Evolutionary conservation across 2,329 filamentous ascomycete species (phyloP).

Genomic region (Ploettnerulaceae sp.): DNA sequence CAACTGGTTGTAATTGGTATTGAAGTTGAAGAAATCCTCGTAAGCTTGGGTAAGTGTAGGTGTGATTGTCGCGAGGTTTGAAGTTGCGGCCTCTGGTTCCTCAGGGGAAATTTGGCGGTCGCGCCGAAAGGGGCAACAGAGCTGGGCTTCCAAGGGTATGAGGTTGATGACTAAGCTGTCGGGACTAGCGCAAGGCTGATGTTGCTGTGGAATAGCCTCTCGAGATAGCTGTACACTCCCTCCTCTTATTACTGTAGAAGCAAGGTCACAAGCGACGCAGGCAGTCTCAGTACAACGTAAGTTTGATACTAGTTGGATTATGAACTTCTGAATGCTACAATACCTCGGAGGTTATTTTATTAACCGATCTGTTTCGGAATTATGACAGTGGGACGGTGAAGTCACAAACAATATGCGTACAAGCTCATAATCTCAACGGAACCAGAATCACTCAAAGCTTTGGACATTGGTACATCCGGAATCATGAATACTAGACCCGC

Average conservation of each 20-base stretch:
- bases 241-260: no score
- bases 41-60: neutral
- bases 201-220: no score
- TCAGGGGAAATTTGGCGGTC: no score
- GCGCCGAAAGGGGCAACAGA: no score
- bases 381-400: neutral
- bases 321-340: neutral
- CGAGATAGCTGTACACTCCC: no score
- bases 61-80: neutral
- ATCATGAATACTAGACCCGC: constrained; percentile 84
- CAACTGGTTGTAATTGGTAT: constrained; percentile 15
- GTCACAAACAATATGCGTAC: neutral
- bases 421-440: neutral
- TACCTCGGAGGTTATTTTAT: neutral
- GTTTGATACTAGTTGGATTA: no score
- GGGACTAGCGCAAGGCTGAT: no score
- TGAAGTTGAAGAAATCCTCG: constrained; percentile 10
- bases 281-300: constrained; percentile 9
- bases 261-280: no score
- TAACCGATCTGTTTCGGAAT: neutral
- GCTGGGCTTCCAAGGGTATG: no score
- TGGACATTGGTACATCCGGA: neutral
- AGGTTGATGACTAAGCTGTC: no score
- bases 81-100: neutral
- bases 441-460: neutral